A percentile compares a stretch with the other conserved stretches of the same genome.
These are phyloP conservation scores for Colletotrichum sidae DNA, from an alignment of 2,329 filamentous ascomycete genomes.

Conservation along the genomic window DNA sequence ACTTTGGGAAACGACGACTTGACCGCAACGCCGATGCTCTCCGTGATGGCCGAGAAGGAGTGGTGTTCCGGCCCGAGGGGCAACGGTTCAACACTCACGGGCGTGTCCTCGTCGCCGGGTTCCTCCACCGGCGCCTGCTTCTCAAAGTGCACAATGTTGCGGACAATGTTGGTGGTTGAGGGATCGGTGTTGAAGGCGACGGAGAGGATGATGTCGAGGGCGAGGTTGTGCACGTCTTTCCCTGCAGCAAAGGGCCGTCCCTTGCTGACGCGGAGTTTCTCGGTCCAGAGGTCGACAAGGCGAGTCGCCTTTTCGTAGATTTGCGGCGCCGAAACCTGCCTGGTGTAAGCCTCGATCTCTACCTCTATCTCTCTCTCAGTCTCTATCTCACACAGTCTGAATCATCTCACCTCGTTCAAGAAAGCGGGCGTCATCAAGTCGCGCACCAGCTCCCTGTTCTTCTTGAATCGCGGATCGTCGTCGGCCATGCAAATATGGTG, in stretches of 20 bases:
- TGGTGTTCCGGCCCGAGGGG: neutral
- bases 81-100: neutral
- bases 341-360: neutral
- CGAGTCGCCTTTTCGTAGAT: conserved; percentile 46
- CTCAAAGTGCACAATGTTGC: conserved; percentile 8
- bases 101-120: neutral
- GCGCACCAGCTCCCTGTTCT: conserved; percentile 47
- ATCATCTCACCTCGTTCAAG: conserved; percentile 41
- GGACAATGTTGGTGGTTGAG: conserved; percentile 9
- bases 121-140: neutral
- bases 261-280: conserved; percentile 45
- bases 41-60: neutral
- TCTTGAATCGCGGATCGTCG: conserved; percentile 46
- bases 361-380: no score
- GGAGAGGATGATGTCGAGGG: conserved; percentile 51
- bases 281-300: conserved; percentile 49
- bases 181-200: conserved; percentile 46
- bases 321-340: conserved; percentile 48
- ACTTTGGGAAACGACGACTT: neutral
- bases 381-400: no score
- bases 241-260: conserved; percentile 47
- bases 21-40: conserved; percentile 1
- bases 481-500: conserved; percentile 50
- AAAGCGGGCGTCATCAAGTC: conserved; percentile 54
- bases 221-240: conserved; percentile 46